Evolutionary conservation across 2,329 filamentous ascomycete species (phyloP).

Genomic region (Paecilomyces fulvus): DNA sequence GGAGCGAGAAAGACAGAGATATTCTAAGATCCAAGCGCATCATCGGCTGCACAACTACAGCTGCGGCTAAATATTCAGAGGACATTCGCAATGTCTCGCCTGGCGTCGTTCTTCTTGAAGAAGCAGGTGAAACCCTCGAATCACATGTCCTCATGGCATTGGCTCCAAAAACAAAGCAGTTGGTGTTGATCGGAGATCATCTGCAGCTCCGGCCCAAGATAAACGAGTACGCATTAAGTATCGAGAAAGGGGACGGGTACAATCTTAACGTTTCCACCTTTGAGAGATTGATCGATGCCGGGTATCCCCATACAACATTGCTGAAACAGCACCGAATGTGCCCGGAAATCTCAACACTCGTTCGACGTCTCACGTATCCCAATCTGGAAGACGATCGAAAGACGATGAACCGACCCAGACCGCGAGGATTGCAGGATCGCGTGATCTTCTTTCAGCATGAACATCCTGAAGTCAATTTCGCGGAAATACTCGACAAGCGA

Average conservation of each 20-base stretch:
- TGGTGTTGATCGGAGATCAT: conserved; percentile 66
- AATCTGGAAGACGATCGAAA: conserved; percentile 48
- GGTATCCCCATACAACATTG: conserved; percentile 47
- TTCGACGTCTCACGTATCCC: conserved; percentile 54
- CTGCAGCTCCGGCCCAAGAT: conserved; percentile 63
- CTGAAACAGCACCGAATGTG: conserved; percentile 59
- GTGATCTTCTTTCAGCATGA: conserved; percentile 62
- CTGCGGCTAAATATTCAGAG: conserved; percentile 53
- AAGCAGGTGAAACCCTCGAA: conserved; percentile 66
- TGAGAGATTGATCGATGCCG: conserved; percentile 55
- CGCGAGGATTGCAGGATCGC: conserved; percentile 51
- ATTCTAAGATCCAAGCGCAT: conserved; percentile 50
- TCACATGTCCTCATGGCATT: conserved; percentile 57
- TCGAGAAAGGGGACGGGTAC: conserved; percentile 57
- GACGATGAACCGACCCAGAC: conserved; percentile 38
- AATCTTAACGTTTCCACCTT: conserved; percentile 62
- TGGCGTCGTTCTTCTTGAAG: conserved; percentile 58
- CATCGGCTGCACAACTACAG: conserved; percentile 65
- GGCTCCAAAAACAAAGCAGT: conserved; percentile 47
- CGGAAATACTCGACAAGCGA: conserved; percentile 38
- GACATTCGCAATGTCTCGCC: conserved; percentile 48
- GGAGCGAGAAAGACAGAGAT: conserved; percentile 6
- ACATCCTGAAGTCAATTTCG: conserved; percentile 42
- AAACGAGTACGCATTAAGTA: conserved; percentile 50
- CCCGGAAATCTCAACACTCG: conserved; percentile 56